Base-by-base conservation (phyloP, 805 yeast genomes). In the Metschnikowia reukaufii region DNA sequence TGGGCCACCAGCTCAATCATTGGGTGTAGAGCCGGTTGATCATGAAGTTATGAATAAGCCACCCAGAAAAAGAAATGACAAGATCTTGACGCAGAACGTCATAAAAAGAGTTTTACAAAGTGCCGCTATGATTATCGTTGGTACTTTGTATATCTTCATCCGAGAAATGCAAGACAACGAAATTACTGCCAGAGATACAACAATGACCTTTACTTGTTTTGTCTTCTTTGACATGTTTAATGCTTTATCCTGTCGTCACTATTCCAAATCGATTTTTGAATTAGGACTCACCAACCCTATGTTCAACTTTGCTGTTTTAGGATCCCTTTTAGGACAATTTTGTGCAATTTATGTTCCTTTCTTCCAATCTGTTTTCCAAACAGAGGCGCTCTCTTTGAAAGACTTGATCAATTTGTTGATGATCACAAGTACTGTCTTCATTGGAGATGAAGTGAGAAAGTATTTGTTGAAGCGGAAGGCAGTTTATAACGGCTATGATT, bases 121-220 rank as follows among this genome's bases (percentile, higher is more conserved):
- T 16, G 96, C 97, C 0, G 54, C 69, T 2, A 81, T 91, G 63
- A 88, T 94, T 46, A 78, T 89, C 23, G 31, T 77, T 10, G 99
- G 99, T 36, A 94, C 99, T 0, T 77, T 91, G 67, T 87, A 84
- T 61, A 86, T 94, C 16, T 94, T 90, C 64, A 72, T 88, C 36
- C 78, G 81, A 51, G 97, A 92, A 66, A 89, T 92, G 96, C 77
- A 81, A 18, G 96, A 88, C 58, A 79, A 82, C 23, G 79, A 78
- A 51, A 83, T 92, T 47, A 90, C 97, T 2, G 84, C 92, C 12
- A 85, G 99, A 68, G 99, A 94, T 64, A 94, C 99, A 17, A 94
- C 99, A 1, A 94, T 94, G 99, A 92, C 99, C 0, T 94, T 94
- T 63, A 94, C 98, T 0, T 88, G 98, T 64, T 94, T 94, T 69